phyloP scores from a whole-genome alignment of 331 rosid genomes.

The Ulmus americana region DNA sequence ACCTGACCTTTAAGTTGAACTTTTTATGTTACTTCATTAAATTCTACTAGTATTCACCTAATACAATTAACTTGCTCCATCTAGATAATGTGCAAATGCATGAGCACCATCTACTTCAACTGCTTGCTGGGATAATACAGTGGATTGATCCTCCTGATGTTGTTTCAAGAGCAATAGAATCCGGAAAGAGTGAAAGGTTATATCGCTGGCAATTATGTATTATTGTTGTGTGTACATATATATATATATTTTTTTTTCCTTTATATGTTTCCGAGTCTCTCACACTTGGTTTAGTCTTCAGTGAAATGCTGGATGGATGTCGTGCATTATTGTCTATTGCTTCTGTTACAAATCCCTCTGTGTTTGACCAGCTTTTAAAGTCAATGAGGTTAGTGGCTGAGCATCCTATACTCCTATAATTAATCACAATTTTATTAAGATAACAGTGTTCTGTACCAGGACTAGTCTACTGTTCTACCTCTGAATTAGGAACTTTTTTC shows the following conservation, averaged over 20 bases:
- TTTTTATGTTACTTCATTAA: not conserved
- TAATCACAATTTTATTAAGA: slow-evolving; percentile 2
- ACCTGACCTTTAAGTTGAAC: slow-evolving; percentile 5
- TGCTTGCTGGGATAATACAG: slow-evolving; percentile 71
- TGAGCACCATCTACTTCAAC: slow-evolving; percentile 70
- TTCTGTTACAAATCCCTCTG: slow-evolving; percentile 57
- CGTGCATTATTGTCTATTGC: slow-evolving; percentile 88
- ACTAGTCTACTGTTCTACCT: not conserved
- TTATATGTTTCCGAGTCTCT: slow-evolving; percentile 17
- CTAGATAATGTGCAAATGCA: slow-evolving; percentile 68
- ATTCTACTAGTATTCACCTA: not conserved
- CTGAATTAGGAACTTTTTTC: slow-evolving; percentile 12
- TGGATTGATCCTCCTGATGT: slow-evolving; percentile 94
- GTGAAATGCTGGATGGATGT: slow-evolving; percentile 95
- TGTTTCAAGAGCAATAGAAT: slow-evolving; percentile 65
- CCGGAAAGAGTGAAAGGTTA: slow-evolving; percentile 86
- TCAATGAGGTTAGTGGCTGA: slow-evolving; percentile 46
- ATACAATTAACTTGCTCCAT: slow-evolving; percentile 15
- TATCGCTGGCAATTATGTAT: slow-evolving; percentile 10
- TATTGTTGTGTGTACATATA: not conserved
- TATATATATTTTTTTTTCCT: not conserved
- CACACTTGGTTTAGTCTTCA: slow-evolving; percentile 35
- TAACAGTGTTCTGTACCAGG: not conserved
- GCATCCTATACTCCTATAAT: slow-evolving; percentile 14
- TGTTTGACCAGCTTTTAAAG: slow-evolving; percentile 66